A percentile compares a stretch with the other conserved stretches of the same genome.
phyloP scores from a whole-genome alignment of 257 asterid genomes.

The Salvia rosmarinus region DNA sequence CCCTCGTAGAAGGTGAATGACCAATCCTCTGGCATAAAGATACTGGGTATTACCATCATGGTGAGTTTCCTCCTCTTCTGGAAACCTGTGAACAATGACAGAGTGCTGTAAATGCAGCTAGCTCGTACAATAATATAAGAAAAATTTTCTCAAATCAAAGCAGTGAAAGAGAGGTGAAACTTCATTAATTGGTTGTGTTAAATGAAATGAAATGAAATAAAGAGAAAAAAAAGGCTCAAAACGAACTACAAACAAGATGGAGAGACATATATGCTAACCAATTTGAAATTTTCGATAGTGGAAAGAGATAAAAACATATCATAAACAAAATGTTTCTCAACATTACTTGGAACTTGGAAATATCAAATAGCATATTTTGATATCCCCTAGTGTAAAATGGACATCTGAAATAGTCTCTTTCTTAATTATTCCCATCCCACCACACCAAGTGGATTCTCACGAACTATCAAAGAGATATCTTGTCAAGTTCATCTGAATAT shows the following conservation, averaged over 20 bases:
- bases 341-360: slow-evolving; percentile 12
- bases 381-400: slow-evolving; percentile 11
- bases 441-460: no score
- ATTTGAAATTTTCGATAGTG: neutral
- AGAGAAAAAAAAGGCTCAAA: slow-evolving; percentile 20
- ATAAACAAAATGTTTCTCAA: neutral
- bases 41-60: slow-evolving; percentile 94
- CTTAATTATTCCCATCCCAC: no score
- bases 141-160: neutral
- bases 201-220: no score
- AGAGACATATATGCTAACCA: slow-evolving; percentile 1
- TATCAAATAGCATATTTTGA: neutral
- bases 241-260: slow-evolving; percentile 26
- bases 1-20: slow-evolving; percentile 98
- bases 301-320: slow-evolving; percentile 12
- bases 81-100: slow-evolving; percentile 48
- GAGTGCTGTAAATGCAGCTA: slow-evolving; percentile 27
- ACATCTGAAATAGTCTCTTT: neutral
- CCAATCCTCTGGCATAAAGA: slow-evolving; percentile 96
- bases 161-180: slow-evolving; percentile 1
- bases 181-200: neutral
- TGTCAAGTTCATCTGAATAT: no score
- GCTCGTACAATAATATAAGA: neutral
- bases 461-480: no score
- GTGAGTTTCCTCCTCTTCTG: slow-evolving; percentile 81